Conservation (phyloP, 345 rosid species). For the Pistacia vera region DNA sequence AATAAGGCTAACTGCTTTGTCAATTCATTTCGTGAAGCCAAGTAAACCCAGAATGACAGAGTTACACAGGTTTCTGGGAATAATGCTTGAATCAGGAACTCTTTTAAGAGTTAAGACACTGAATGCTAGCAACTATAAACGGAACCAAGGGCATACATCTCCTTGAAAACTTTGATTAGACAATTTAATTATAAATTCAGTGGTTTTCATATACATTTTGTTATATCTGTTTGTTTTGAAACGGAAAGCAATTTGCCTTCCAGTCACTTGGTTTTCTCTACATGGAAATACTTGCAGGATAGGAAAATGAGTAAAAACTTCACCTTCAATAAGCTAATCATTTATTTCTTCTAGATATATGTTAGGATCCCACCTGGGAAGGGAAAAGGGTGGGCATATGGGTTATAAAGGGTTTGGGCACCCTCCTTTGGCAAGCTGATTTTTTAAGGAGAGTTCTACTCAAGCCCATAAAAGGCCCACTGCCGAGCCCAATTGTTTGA, state of each 20-base stretch:
- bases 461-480: too few relatives aligned
- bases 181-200: not conserved
- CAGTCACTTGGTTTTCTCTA: not conserved
- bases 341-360: not conserved
- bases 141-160: not conserved
- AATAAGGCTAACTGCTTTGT: not conserved
- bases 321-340: not conserved
- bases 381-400: too few relatives aligned
- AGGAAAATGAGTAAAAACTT: not conserved
- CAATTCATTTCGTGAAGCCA: not conserved
- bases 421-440: too few relatives aligned
- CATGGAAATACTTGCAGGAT: not conserved
- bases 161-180: not conserved
- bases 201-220: not conserved
- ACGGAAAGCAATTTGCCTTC: not conserved
- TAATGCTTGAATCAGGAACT: not conserved
- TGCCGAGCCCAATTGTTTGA: too few relatives aligned
- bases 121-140: not conserved
- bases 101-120: not conserved
- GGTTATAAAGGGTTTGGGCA: too few relatives aligned
- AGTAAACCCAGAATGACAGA: not conserved
- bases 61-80: not conserved
- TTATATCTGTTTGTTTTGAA: not conserved
- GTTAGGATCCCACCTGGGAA: too few relatives aligned
- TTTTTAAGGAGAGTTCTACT: too few relatives aligned